Evolutionary conservation across 2,329 filamentous ascomycete species (phyloP), one percentile per base, ranked within the genome.

Genomic region (Verticillium longisporum): DNA sequence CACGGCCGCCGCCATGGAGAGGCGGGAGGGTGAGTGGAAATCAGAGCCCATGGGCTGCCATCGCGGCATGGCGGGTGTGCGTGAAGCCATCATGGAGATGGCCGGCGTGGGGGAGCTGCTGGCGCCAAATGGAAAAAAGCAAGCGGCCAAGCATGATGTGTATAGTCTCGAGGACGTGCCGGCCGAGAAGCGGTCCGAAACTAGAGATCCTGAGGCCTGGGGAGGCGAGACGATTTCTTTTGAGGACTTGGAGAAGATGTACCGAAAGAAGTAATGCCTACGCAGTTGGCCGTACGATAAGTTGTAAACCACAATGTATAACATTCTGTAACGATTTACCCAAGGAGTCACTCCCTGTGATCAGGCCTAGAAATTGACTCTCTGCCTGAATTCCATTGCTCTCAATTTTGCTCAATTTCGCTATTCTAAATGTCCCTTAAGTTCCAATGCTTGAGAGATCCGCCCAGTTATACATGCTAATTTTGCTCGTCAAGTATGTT

Each of bases 11-110:
- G 73, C 73, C 10, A 76, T 77, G 69, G 68, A 67, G 14, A 60
- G 66, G 13, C 65, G 69, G 4, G 66, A 68, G 10, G 71, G 67
- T 38, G 55, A 73, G 14, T 72, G 66, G 58, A 63, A 36, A 38
- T 33, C 26, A 5, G 59, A 64, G 5, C 54, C 50, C n/a, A 58
- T 50, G 45, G 56, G 72, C 6, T 72, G 72, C 26, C 71, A 71
- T 10, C 75, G 70, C 4, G 77, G 77, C 4, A 70, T 79, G 60
- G 75, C 74, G 2, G 77, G 74, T 6, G 75, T 74, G 33, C 68
- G 76, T 58, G 65, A 70, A 26, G 76, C 74, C 11, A 73, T 78
- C 9, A 56, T 79, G 33, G 74, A 77, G 56, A 73, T 79, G 70
- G 75, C 75, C 1, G 77, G 76, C 4, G 71, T 77, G 9, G 62